These are phyloP conservation scores for Ceratobasidium sp. DNA, from an alignment of 1,284 basidiomycete species.

Conservation along the genomic window DNA sequence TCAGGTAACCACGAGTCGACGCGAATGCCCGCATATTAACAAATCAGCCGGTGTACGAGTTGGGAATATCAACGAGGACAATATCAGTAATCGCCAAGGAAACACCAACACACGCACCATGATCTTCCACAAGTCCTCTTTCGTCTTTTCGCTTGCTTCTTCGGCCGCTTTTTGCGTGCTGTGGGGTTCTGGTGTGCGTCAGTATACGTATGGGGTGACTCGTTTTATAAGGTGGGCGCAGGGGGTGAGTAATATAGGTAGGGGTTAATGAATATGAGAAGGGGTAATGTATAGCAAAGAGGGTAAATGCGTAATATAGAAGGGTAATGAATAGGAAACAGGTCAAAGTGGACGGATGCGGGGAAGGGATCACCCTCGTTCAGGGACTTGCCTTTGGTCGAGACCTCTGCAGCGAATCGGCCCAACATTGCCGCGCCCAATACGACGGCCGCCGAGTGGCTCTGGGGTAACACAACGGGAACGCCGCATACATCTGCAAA, in stretches of 20 bases:
- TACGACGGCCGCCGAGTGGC: conserved; percentile 84
- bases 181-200: too few relatives aligned
- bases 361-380: conserved; percentile 33
- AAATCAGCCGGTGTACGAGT: too few relatives aligned
- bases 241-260: too few relatives aligned
- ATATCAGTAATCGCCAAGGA: too few relatives aligned
- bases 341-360: too few relatives aligned
- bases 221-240: too few relatives aligned
- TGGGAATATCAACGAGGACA: neutral
- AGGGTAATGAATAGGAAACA: too few relatives aligned
- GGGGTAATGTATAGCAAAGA: too few relatives aligned
- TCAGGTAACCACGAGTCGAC: too few relatives aligned
- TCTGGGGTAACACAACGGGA: conserved; percentile 83
- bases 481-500: conserved; percentile 86
- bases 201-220: too few relatives aligned
- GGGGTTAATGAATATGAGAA: conserved; percentile 29
- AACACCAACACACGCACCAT: conserved; percentile 88
- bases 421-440: conserved; percentile 94
- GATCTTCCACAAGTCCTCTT: conserved; percentile 83
- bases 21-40: too few relatives aligned
- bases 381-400: conserved; percentile 45
- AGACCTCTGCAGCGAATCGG: conserved; percentile 78
- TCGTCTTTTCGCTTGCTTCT: conserved; percentile 60
- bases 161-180: conserved; percentile 52
- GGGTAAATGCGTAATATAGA: too few relatives aligned